These are phyloP conservation scores for Dactylellina haptotyla DNA, from an alignment of 2,329 filamentous ascomycete genomes.

Conservation along the genomic window DNA sequence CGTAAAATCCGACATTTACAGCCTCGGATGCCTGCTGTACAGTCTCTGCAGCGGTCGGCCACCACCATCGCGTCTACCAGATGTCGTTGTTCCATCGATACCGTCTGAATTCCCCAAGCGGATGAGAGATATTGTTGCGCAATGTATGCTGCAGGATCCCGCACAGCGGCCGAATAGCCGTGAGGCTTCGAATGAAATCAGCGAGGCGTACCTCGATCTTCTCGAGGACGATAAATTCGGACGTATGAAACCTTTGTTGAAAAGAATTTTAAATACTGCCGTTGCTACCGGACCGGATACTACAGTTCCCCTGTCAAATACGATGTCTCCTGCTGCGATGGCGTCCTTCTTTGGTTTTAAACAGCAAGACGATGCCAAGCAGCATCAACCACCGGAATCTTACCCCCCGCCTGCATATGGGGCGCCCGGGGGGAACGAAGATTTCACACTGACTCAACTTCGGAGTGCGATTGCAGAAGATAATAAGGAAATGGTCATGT, in stretches of 20 bases:
- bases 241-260: not conserved
- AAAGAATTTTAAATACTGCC: too few species aligned
- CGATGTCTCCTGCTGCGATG: too few species aligned
- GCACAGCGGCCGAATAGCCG: constrained; percentile 5
- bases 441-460: too few species aligned
- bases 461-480: too few species aligned
- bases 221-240: constrained; percentile 21
- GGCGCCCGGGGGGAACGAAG: too few species aligned
- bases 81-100: not conserved
- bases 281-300: too few species aligned
- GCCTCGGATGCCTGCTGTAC: constrained; percentile 32
- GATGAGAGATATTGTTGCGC: constrained; percentile 5
- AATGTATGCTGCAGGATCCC: constrained; percentile 2
- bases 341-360: too few species aligned
- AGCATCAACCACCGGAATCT: too few species aligned
- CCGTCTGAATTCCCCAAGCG: not conserved
- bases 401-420: too few species aligned
- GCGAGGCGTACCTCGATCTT: constrained; percentile 23
- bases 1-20: constrained; percentile 29
- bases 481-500: too few species aligned
- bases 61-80: not conserved
- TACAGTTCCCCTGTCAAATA: too few species aligned
- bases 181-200: constrained; percentile 20
- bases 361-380: too few species aligned
- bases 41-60: constrained; percentile 4